phyloP scores from a whole-genome alignment of 2,329 filamentous ascomycete genomes.

The Alternaria longipes region DNA sequence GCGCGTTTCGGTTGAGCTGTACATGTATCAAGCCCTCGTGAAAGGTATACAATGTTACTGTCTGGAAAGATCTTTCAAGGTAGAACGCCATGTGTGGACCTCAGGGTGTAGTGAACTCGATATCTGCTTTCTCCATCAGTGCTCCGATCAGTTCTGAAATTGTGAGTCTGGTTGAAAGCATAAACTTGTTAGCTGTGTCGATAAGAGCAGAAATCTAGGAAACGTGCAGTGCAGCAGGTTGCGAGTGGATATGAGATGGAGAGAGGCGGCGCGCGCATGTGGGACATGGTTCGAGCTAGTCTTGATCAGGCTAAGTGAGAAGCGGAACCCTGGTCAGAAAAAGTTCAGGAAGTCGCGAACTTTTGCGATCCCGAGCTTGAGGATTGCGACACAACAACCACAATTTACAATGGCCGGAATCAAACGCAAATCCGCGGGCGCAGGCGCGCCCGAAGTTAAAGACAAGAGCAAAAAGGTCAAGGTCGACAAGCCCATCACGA shows the following conservation, averaged over 20 bases:
- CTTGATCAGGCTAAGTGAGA: slow-evolving; percentile 8
- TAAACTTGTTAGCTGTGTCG: background rate
- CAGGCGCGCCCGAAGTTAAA: slow-evolving; percentile 31
- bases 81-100: too few relatives aligned
- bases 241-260: background rate
- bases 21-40: too few relatives aligned
- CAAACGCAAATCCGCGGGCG: slow-evolving; percentile 43
- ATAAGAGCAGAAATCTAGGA: too few relatives aligned
- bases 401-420: slow-evolving; percentile 44
- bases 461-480: slow-evolving; percentile 52
- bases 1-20: too few relatives aligned
- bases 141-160: background rate
- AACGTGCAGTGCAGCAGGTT: background rate
- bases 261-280: background rate
- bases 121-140: background rate
- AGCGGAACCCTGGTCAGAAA: slow-evolving; percentile 30
- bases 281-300: slow-evolving; percentile 1
- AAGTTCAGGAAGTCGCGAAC: slow-evolving; percentile 34
- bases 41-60: too few relatives aligned
- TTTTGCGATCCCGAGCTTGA: slow-evolving; percentile 20
- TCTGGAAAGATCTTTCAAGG: too few relatives aligned
- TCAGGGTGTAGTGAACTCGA: background rate
- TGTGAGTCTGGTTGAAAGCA: background rate
- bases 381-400: slow-evolving; percentile 15
- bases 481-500: slow-evolving; percentile 44